phyloP scores from a whole-genome alignment of 164 flowering plant genomes.

The Magnolia sinica region DNA sequence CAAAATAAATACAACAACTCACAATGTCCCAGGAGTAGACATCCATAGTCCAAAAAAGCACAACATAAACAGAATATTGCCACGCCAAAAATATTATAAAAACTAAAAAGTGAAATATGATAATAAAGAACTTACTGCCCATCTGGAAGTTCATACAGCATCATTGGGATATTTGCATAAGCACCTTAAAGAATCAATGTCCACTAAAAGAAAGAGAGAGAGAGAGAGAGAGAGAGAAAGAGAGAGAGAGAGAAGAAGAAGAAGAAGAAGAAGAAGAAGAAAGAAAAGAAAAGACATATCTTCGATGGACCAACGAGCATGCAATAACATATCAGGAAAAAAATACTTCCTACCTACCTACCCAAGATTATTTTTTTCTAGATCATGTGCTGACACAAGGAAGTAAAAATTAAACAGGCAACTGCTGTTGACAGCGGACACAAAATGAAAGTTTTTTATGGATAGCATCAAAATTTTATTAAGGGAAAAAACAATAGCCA shows the following conservation, averaged over 20 bases:
- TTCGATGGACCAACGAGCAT: neutral
- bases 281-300: neutral
- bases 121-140: slow-evolving; percentile 75
- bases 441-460: too few relatives aligned
- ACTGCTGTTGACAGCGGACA: too few relatives aligned
- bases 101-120: neutral
- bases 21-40: neutral
- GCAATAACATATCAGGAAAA: neutral
- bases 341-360: neutral
- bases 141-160: slow-evolving; percentile 97
- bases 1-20: neutral
- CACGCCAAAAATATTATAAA: neutral
- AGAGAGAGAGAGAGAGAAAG: too few relatives aligned
- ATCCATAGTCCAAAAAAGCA: neutral
- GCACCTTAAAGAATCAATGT: slow-evolving; percentile 14
- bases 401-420: too few relatives aligned
- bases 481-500: too few relatives aligned
- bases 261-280: too few relatives aligned
- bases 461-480: too few relatives aligned
- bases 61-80: neutral
- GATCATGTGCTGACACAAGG: too few relatives aligned
- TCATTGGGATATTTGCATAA: slow-evolving; percentile 94
- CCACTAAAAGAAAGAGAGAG: too few relatives aligned
- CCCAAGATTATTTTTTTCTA: neutral
- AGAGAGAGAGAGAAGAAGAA: too few relatives aligned